A percentile compares a stretch with the other conserved stretches of the same genome.
phyloP scores from a whole-genome alignment of 495 filamentous ascomycete species.

The Amorphotheca resinae region DNA sequence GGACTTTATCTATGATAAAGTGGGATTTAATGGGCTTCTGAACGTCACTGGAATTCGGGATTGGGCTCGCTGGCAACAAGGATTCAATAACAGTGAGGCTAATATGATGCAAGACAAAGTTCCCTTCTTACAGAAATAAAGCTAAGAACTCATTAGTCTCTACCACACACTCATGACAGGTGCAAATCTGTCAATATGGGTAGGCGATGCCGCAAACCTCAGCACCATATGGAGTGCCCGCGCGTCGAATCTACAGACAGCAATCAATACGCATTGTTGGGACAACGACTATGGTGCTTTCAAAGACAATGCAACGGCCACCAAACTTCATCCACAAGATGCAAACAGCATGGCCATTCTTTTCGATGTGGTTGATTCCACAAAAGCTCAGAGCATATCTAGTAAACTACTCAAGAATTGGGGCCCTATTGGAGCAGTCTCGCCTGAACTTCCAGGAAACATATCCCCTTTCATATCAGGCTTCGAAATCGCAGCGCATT shows the following conservation, averaged over 20 bases:
- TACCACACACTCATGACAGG: conserved; percentile 43
- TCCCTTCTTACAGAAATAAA: neutral
- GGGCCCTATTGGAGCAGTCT: conserved; percentile 43
- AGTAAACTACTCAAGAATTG: conserved; percentile 15
- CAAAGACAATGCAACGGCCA: conserved; percentile 42
- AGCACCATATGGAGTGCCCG: conserved; percentile 2
- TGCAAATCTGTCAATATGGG: conserved; percentile 38
- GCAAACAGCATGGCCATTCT: conserved; percentile 18
- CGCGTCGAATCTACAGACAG: conserved; percentile 6
- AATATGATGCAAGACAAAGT: conserved; percentile 34
- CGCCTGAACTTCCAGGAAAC: conserved; percentile 45
- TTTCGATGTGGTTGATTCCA: conserved; percentile 26
- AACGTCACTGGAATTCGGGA: conserved; percentile 46
- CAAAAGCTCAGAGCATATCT: conserved; percentile 9
- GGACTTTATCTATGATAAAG: conserved; percentile 40
- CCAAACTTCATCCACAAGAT: conserved; percentile 26
- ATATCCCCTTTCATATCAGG: conserved; percentile 52
- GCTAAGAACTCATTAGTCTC: conserved; percentile 32
- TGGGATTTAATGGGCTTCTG: conserved; percentile 36
- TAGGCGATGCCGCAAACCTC: conserved; percentile 31
- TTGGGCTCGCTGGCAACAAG: conserved; percentile 46
- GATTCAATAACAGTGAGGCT: conserved; percentile 38
- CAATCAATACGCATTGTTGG: conserved; percentile 27
- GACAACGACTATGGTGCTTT: conserved; percentile 39
- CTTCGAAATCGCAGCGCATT: conserved; percentile 52